Percentiles rank a stretch among this genome's conserved stretches.
These are phyloP conservation scores for Trichoderma erinaceum DNA, from an alignment of 495 filamentous ascomycete species.

Conservation along the genomic window DNA sequence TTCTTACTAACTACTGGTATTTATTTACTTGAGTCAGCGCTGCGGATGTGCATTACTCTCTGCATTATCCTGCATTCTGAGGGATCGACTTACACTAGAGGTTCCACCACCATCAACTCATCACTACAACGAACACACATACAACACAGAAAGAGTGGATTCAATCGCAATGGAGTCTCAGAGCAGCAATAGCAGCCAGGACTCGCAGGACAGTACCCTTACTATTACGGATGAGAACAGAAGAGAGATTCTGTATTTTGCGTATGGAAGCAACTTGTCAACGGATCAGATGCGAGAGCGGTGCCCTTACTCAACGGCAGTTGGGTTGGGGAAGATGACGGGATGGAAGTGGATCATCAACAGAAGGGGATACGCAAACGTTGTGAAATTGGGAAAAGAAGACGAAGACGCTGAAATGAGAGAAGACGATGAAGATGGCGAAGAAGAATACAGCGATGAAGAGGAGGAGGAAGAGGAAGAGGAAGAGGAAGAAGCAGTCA, in stretches of 20 bases:
- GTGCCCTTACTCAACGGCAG: constrained; percentile 31
- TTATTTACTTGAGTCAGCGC: too few species aligned
- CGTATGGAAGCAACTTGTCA: constrained; percentile 40
- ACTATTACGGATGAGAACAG: constrained; percentile 12
- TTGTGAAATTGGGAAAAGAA: constrained; percentile 21
- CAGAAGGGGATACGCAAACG: constrained; percentile 36
- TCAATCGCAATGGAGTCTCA: constrained; percentile 5
- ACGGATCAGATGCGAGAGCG: constrained; percentile 33
- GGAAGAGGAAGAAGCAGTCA: neutral
- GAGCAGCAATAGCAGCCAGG: constrained; percentile 8
- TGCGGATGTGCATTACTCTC: too few species aligned
- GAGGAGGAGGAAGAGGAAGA: neutral
- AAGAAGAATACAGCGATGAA: neutral
- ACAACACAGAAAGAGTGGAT: neutral
- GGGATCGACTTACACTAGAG: neutral
- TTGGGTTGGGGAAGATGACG: constrained; percentile 32
- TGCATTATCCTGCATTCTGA: too few species aligned
- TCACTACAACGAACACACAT: neutral
- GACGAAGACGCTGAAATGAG: constrained; percentile 16
- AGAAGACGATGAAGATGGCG: neutral
- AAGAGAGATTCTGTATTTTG: constrained; percentile 30
- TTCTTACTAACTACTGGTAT: neutral
- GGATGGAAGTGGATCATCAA: constrained; percentile 42
- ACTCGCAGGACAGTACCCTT: constrained; percentile 14
- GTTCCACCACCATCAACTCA: neutral